A percentile compares a stretch with the other conserved stretches of the same genome.
Conservation (phyloP, 495 filamentous ascomycete genomes). For the Hamigera avellanea region DNA sequence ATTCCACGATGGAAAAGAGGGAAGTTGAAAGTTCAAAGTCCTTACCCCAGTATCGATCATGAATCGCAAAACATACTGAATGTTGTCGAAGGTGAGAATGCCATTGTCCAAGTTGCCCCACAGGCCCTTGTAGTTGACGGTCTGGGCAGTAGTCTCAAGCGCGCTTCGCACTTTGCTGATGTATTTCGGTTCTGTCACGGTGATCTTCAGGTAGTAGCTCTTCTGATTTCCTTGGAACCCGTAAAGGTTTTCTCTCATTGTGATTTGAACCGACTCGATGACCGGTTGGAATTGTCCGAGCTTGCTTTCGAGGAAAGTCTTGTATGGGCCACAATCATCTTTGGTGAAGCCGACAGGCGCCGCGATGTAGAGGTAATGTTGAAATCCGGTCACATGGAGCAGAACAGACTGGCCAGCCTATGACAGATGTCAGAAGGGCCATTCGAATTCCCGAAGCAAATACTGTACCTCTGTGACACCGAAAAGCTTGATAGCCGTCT, state of each 20-base stretch:
- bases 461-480: constrained; percentile 78
- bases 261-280: constrained; percentile 64
- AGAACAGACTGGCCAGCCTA: constrained; percentile 82
- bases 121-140: constrained; percentile 76
- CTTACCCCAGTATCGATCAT: constrained; percentile 88
- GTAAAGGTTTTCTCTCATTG: constrained; percentile 79
- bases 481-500: constrained; percentile 74
- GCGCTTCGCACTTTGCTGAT: constrained; percentile 58
- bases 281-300: constrained; percentile 50
- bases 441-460: background rate
- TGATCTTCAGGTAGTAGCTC: constrained; percentile 86
- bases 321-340: constrained; percentile 64
- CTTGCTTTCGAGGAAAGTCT: constrained; percentile 62
- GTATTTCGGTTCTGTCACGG: constrained; percentile 74
- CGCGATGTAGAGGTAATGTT: constrained; percentile 90
- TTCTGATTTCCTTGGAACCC: constrained; percentile 87
- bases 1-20: constrained; percentile 1
- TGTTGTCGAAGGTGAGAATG: constrained; percentile 83
- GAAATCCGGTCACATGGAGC: constrained; percentile 89
- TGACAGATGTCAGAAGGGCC: constrained; percentile 3
- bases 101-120: constrained; percentile 63
- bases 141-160: constrained; percentile 54
- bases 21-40: background rate
- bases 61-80: constrained; percentile 89
- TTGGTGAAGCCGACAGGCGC: constrained; percentile 73